Base-by-base conservation (phyloP, 345 rosid genomes). In the Excoecaria cochinchinensis region DNA sequence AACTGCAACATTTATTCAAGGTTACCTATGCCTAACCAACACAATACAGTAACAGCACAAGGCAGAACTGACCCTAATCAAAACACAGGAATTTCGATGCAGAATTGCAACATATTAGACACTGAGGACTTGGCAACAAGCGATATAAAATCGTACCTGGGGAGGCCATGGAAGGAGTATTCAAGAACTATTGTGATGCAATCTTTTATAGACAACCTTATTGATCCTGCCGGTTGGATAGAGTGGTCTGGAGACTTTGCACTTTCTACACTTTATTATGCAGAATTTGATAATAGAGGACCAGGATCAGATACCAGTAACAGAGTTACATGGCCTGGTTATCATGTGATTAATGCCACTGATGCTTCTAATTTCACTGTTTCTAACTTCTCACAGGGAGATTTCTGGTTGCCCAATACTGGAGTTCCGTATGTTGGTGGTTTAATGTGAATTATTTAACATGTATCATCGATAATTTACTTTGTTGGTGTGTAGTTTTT, bases 241-340 rank as follows among this genome's bases (percentile, higher is more conserved):
- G 71, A 46, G 21, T 83, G 84, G 84, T 40, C 67, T 1, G 84
- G 80, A 2, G 63, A 64, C 38, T 79, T 68, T 52, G 80, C 84
- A 4, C 70, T 81, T 0, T 48, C 38, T 25, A 85, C 83, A 1
- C 68, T 81, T n/a, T 79, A 78, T 73, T 83, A 76, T 50, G 84
- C 82, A 6, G 88, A 85, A 50, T 85, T 67, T 62, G 74, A 67
- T 10, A 85, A 85, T 53, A 19, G 38, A 0, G 86, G 88, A 11
- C 74, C 79, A 0, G 84, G 83, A 44, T 80, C 82, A 1, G 16
- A 51, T 9, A 74, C 75, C 6, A 22, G 46, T 13, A 71, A 6
- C 4, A 81, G 86, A 73, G 81, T 91, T 17, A 69, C 40, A n/a
- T 95, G 97, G 97, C 70, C 84, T 0, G 94, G 97, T 39, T 95